These are phyloP conservation scores for Eucalyptus globulus DNA, from an alignment of 345 rosid species.

Conservation along the genomic window DNA sequence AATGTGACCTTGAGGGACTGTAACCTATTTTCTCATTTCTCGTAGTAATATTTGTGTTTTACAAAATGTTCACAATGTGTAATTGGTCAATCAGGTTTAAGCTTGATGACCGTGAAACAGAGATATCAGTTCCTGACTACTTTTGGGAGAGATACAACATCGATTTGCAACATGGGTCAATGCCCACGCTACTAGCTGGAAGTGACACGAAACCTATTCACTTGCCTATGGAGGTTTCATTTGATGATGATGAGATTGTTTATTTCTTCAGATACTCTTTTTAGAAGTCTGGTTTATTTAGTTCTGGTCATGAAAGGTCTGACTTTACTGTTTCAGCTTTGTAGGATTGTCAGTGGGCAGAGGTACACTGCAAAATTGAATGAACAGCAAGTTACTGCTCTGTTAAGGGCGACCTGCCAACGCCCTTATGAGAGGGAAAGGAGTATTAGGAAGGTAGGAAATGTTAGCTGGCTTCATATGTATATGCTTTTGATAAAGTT, in stretches of 20 bases:
- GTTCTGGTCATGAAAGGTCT: background rate
- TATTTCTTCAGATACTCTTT: background rate
- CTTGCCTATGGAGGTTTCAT: conserved; percentile 74
- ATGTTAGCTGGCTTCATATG: background rate
- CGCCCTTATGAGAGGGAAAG: conserved; percentile 37
- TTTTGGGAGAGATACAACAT: conserved; percentile 32
- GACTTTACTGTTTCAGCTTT: conserved; percentile 23
- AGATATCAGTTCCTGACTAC: conserved; percentile 36
- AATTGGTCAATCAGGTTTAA: conserved; percentile 27
- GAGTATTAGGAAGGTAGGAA: conserved; percentile 2
- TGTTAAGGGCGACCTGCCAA: conserved; percentile 63
- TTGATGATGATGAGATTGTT: background rate
- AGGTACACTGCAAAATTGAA: conserved; percentile 46
- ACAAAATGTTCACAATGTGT: background rate
- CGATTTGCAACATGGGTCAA: conserved; percentile 3
- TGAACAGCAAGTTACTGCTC: conserved; percentile 40
- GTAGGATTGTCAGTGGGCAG: conserved; percentile 43
- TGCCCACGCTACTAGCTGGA: conserved; percentile 66
- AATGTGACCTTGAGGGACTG: background rate
- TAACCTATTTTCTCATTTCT: background rate
- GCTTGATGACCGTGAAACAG: conserved; percentile 15
- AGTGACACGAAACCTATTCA: conserved; percentile 38
- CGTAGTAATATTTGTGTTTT: background rate
- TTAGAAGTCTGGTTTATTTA: background rate
- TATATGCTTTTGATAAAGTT: background rate